Evolutionary conservation across 208 protist species (phyloP).

Genomic region (Trypanosoma mega): DNA sequence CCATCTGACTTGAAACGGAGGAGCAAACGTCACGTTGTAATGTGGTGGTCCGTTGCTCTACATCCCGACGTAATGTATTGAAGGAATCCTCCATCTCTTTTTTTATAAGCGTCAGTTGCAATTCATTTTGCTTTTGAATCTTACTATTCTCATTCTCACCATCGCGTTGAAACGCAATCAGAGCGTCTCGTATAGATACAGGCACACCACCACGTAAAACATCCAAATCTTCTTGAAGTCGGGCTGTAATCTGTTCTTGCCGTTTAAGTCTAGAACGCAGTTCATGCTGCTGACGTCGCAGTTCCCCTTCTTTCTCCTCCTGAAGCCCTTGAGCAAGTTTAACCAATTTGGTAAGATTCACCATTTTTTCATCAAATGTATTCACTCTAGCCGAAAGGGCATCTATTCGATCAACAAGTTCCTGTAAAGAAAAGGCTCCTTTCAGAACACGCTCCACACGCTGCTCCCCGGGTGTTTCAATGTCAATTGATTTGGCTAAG

Average conservation of each 20-base stretch:
- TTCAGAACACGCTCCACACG: constrained; percentile 56
- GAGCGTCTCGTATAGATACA: constrained; percentile 4
- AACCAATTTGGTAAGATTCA: constrained; percentile 79
- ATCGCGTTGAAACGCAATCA: constrained; percentile 12
- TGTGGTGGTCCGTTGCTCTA: constrained; percentile 13
- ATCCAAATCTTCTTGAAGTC: constrained; percentile 42
- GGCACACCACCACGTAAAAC: constrained; percentile 2
- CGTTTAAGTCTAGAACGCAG: constrained; percentile 59
- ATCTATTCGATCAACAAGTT: constrained; percentile 55
- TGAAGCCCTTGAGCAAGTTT: constrained; percentile 75
- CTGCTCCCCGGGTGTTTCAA: constrained; percentile 8
- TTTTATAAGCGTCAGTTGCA: constrained; percentile 25
- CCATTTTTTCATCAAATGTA: constrained; percentile 73
- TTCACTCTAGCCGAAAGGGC: constrained; percentile 39
- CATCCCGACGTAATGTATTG: constrained; percentile 16
- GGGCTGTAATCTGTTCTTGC: constrained; percentile 57
- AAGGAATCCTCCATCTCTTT: constrained; percentile 26
- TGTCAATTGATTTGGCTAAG: constrained; percentile 1
- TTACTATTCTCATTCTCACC: constrained; percentile 1
- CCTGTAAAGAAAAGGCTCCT: constrained; percentile 67
- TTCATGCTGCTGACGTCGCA: constrained; percentile 68
- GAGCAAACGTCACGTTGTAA: constrained; percentile 3
- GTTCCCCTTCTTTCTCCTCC: constrained; percentile 63
- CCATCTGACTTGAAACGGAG: not conserved
- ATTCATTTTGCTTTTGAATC: constrained; percentile 11